Base-by-base conservation (phyloP, 345 rosid species). In the Eucalyptus pauciflora region DNA sequence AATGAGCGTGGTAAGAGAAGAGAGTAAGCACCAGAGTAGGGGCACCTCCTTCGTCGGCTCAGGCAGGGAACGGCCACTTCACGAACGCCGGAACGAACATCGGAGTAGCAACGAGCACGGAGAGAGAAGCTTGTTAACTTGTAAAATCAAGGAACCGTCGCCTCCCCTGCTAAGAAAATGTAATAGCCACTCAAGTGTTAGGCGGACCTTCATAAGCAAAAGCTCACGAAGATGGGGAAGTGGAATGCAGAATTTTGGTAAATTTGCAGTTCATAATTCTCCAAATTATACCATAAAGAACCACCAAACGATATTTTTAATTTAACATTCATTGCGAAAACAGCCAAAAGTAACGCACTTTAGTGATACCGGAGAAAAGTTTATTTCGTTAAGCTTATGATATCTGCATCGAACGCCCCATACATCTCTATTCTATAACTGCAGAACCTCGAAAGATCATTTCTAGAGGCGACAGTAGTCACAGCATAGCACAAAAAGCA, bases 401-500 rank as follows among this genome's bases (percentile, higher is more conserved):
- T n/a, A 2, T 31, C 16, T 7, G 0, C 41, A n/a, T n/a, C 1
- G 79, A 67, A n/a, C 79, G 41, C 3, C 33, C 33, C 16, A 9
- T 15, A 7, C 12, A 24, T 50, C 31, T 67, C 80, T 69, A 16
- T 69, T 33, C 24, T 33, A 22, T 15, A 69, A 1, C 45, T 71
- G 81, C 81, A 37, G 3, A 12, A 71, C 6, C 81, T 71, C 10
- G 80, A 22, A 43, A 69, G 80, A 33, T 69, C 45, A 22, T 33
- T 69, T 4, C 45, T 33, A 17, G 45, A 71, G 81, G 81, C 14
- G 13, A 71, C 81, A 71, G 45, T 71, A 9, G 13, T 5, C 81
- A 69, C 25, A 71, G 1, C 25, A 71, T 37, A 17, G 41, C 81
- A 18, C 25, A 2, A 2, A 33, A 18, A 71, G 46, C 45, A 71